These are phyloP conservation scores for Candida tibetensis DNA, from an alignment of 805 yeast species.

Conservation along the genomic window DNA sequence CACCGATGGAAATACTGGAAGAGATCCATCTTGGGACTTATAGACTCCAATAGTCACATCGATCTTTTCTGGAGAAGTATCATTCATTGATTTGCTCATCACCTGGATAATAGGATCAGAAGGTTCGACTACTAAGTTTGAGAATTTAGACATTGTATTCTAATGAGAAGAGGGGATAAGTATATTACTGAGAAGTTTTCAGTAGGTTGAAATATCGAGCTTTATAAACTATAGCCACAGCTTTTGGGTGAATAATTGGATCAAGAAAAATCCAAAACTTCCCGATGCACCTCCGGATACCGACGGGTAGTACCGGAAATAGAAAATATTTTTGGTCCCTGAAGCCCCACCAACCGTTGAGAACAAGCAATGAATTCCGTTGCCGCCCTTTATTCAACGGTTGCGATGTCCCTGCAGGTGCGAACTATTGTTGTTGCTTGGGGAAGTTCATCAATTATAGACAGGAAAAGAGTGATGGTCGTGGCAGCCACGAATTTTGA, in stretches of 20 bases:
- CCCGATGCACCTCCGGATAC: background rate
- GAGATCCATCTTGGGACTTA: conserved; percentile 36
- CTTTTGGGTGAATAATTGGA: background rate
- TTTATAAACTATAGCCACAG: too few relatives aligned
- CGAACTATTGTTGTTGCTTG: background rate
- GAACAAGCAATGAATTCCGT: too few relatives aligned
- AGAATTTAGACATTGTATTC: conserved; percentile 15
- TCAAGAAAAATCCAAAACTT: too few relatives aligned
- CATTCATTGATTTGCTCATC: conserved; percentile 19
- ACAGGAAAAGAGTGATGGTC: conserved; percentile 7
- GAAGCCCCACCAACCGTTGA: too few relatives aligned
- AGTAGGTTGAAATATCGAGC: too few relatives aligned
- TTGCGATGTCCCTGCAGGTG: conserved; percentile 4
- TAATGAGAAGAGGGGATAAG: too few relatives aligned
- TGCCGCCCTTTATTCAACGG: background rate
- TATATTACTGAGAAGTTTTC: too few relatives aligned
- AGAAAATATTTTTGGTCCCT: conserved; percentile 1
- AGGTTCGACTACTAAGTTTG: conserved; percentile 16
- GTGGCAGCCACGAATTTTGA: conserved; percentile 30
- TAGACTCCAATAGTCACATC: conserved; percentile 48
- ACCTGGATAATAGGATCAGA: conserved; percentile 30
- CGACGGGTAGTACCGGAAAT: background rate
- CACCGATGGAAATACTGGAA: conserved; percentile 40
- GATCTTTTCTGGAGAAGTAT: conserved; percentile 31
- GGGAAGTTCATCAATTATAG: too few relatives aligned